These are phyloP conservation scores for Beta macrorhiza DNA, from an alignment of 179 eudicot species.

Conservation along the genomic window DNA sequence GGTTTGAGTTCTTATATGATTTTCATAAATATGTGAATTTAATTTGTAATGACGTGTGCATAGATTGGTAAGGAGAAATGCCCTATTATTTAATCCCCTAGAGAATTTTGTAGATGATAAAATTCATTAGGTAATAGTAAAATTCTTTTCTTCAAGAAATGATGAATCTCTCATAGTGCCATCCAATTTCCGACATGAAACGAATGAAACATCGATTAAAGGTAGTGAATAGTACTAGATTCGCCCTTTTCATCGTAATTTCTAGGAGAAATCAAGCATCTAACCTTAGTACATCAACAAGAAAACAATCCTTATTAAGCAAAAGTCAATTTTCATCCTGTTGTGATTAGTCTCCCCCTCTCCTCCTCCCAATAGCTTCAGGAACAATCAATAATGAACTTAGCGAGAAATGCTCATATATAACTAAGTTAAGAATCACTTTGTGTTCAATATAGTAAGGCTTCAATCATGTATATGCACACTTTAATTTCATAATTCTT, in stretches of 20 bases:
- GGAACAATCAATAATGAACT: too few relatives aligned
- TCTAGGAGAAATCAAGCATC: neutral
- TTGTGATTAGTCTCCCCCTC: neutral
- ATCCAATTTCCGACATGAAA: neutral
- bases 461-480: too few relatives aligned
- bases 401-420: too few relatives aligned
- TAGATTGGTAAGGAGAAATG: too few relatives aligned
- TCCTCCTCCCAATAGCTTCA: neutral
- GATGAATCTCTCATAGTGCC: neutral
- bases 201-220: neutral
- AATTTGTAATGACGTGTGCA: too few relatives aligned
- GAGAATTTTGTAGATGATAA: neutral
- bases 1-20: too few relatives aligned
- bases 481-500: too few relatives aligned
- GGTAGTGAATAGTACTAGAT: neutral
- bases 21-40: too few relatives aligned
- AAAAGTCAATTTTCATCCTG: neutral
- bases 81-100: too few relatives aligned
- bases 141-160: slow-evolving; percentile 11
- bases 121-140: neutral
- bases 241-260: neutral
- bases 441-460: too few relatives aligned
- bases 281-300: neutral
- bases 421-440: too few relatives aligned
- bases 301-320: neutral